phyloP scores from a whole-genome alignment of 176 grass and related monocot species.

The Rhynchospora tenuis region DNA sequence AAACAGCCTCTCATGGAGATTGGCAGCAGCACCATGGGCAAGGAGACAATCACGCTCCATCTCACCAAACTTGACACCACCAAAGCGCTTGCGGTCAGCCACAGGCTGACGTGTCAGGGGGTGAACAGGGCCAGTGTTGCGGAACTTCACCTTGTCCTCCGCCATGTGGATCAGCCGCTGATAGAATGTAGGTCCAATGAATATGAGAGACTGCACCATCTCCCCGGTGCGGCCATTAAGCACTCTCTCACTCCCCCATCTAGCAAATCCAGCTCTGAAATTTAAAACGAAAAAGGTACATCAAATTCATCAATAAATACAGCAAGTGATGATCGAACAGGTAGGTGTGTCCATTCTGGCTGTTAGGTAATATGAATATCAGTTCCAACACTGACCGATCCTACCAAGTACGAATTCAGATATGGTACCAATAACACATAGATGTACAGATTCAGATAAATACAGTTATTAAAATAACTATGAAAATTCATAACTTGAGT shows the following conservation, averaged over 20 bases:
- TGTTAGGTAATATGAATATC: background rate
- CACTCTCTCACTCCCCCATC: constrained; percentile 70
- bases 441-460: background rate
- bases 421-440: background rate
- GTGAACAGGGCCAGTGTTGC: constrained; percentile 87
- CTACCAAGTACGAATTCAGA: background rate
- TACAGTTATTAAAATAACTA: background rate
- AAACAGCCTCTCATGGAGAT: constrained; percentile 78
- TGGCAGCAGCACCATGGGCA: constrained; percentile 73
- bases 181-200: constrained; percentile 87
- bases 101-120: constrained; percentile 83
- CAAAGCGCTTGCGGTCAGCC: constrained; percentile 69
- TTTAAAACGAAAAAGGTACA: background rate
- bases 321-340: too few relatives aligned
- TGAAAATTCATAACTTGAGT: background rate
- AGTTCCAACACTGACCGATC: background rate
- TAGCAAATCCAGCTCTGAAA: constrained; percentile 66
- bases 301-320: too few relatives aligned
- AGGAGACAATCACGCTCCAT: constrained; percentile 96
- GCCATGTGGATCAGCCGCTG: constrained; percentile 92
- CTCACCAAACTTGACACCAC: constrained; percentile 93
- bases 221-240: constrained; percentile 78
- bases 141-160: constrained; percentile 94
- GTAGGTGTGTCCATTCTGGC: background rate
- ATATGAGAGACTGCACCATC: constrained; percentile 65